A percentile compares a stretch with the other conserved stretches of the same genome.
phyloP scores from a whole-genome alignment of 2,329 filamentous ascomycete species.

The Cladosporium sp. region DNA sequence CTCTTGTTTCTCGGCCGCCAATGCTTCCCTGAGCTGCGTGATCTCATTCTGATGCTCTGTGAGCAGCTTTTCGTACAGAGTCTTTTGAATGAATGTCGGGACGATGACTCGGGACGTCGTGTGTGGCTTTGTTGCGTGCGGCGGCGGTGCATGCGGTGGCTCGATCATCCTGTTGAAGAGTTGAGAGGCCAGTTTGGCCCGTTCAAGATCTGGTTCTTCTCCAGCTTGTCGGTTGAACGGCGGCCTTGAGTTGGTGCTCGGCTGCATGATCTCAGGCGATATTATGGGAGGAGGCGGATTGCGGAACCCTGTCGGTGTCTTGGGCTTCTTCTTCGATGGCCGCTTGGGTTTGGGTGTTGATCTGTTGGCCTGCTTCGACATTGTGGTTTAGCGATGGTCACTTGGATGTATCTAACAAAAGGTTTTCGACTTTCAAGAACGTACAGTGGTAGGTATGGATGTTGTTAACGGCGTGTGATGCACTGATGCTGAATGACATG shows the following conservation, averaged over 20 bases:
- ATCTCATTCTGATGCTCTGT: background rate
- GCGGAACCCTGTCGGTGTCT: background rate
- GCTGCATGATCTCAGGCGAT: background rate
- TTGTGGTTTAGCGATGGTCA: background rate
- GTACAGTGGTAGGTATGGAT: background rate
- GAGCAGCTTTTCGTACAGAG: background rate
- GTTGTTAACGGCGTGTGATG: background rate
- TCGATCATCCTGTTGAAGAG: background rate
- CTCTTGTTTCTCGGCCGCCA: background rate
- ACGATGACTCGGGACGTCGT: background rate
- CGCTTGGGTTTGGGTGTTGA: background rate
- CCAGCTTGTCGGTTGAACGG: background rate
- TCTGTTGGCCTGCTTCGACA: background rate
- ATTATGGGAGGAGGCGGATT: background rate
- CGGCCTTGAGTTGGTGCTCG: background rate
- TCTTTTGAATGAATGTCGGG: background rate
- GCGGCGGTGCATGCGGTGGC: background rate
- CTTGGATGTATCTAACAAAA: background rate
- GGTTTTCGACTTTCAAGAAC: background rate
- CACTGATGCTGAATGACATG: background rate
- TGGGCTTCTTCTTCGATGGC: background rate
- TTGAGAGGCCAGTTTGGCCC: background rate
- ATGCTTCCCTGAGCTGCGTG: background rate
- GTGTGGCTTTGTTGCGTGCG: background rate
- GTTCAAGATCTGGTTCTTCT: background rate